Conservation (phyloP, 495 filamentous ascomycete genomes). For the Neurospora sp. region DNA sequence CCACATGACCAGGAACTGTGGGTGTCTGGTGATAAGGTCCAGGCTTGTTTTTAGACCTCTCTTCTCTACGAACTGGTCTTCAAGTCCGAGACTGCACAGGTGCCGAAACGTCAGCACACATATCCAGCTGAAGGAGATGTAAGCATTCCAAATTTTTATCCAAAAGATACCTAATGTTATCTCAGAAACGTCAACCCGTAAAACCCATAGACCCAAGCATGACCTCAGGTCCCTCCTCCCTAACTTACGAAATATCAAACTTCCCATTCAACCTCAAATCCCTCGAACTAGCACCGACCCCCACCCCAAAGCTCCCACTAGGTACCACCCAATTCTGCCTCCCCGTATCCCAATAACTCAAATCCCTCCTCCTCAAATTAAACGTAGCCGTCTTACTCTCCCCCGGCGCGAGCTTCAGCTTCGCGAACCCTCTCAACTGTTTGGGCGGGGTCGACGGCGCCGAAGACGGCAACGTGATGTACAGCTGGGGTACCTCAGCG, state of each 20-base stretch:
- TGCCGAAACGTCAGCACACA: background rate
- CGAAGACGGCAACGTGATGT: slow-evolving; percentile 31
- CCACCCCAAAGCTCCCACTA: slow-evolving; percentile 34
- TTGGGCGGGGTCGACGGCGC: slow-evolving; percentile 41
- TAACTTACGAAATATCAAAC: no score
- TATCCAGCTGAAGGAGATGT: background rate
- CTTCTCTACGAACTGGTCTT: background rate
- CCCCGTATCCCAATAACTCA: slow-evolving; percentile 46
- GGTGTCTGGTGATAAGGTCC: background rate
- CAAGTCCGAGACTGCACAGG: background rate
- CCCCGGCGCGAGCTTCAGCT: slow-evolving; percentile 39
- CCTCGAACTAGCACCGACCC: slow-evolving; percentile 42
- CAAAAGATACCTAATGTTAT: no score
- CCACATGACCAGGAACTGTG: background rate
- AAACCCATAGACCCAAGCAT: no score
- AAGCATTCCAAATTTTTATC: background rate
- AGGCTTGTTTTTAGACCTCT: background rate
- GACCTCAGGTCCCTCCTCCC: no score
- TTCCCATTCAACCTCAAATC: slow-evolving; percentile 28
- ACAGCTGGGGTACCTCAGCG: slow-evolving; percentile 66
- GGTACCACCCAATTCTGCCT: slow-evolving; percentile 45
- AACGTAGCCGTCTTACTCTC: slow-evolving; percentile 36
- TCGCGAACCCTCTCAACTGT: slow-evolving; percentile 51
- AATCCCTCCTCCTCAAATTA: slow-evolving; percentile 39
- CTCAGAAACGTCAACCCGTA: no score